Evolutionary conservation across 768 basidiomycete genomes (phyloP).

Genomic region (Lactarius hatsudake): DNA sequence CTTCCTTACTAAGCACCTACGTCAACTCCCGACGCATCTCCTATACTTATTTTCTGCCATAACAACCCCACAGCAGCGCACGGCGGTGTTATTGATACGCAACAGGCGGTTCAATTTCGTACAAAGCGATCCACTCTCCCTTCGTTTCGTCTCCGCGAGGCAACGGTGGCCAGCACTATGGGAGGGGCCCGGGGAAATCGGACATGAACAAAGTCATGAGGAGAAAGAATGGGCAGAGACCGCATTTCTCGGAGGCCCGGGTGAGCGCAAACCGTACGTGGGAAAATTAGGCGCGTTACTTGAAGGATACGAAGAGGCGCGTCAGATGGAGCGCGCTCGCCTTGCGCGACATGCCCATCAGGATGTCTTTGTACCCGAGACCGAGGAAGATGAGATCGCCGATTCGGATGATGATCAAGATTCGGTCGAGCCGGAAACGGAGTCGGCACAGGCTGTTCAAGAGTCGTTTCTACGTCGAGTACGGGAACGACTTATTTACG

Average conservation of each 20-base stretch:
- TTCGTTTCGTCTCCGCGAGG: constrained; percentile 52
- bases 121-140: constrained; percentile 50
- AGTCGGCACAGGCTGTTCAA: constrained; percentile 41
- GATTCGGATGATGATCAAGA: constrained; percentile 46
- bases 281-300: constrained; percentile 68
- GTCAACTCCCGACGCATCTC: constrained; percentile 66
- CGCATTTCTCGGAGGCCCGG: constrained; percentile 53
- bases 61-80: constrained; percentile 62
- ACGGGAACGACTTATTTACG: constrained; percentile 73
- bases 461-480: constrained; percentile 55
- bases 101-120: constrained; percentile 70
- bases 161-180: constrained; percentile 67
- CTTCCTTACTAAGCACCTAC: constrained; percentile 60
- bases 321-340: constrained; percentile 62
- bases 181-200: constrained; percentile 51
- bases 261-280: constrained; percentile 48
- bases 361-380: constrained; percentile 60
- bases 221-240: constrained; percentile 68
- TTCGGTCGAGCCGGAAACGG: constrained; percentile 39
- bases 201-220: constrained; percentile 54
- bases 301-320: constrained; percentile 73
- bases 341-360: constrained; percentile 42
- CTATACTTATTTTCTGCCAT: constrained; percentile 42
- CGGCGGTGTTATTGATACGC: constrained; percentile 58
- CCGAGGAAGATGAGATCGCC: constrained; percentile 60